phyloP scores from a whole-genome alignment of 371 early-diverging fungal genomes.

The Encephalitozoon intestinalis region DNA sequence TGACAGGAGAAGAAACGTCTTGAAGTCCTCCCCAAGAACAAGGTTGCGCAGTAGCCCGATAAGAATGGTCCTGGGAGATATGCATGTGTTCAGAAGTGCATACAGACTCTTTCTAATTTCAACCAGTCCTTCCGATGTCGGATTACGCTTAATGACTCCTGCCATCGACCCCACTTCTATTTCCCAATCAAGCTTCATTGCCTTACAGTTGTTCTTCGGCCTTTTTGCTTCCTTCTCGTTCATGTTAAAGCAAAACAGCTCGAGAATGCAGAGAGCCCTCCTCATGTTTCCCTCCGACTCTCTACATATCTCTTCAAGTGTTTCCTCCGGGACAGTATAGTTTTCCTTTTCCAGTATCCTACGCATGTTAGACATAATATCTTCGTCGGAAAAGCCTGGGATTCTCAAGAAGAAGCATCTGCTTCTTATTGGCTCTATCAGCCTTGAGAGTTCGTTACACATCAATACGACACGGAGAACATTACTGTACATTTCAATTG shows the following conservation, averaged over 20 bases:
- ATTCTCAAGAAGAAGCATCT: conserved; percentile 83
- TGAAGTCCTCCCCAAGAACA: conserved; percentile 13
- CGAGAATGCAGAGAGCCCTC: conserved; percentile 76
- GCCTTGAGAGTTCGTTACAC: conserved; percentile 74
- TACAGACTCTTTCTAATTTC: conserved; percentile 71
- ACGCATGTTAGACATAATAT: conserved; percentile 62
- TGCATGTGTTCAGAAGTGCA: conserved; percentile 74
- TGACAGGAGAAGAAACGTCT: conserved; percentile 54
- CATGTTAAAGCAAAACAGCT: conserved; percentile 68
- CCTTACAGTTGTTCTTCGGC: conserved; percentile 41
- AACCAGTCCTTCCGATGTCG: conserved; percentile 64
- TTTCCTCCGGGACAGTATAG: conserved; percentile 14
- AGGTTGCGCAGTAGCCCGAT: conserved; percentile 61
- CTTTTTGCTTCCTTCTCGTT: conserved; percentile 64
- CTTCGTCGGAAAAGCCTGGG: conserved; percentile 68
- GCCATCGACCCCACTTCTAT: conserved; percentile 67
- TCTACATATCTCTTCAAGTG: conserved; percentile 63
- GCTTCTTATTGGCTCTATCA: conserved; percentile 86
- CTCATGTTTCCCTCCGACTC: conserved; percentile 73
- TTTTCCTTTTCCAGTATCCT: conserved; percentile 42
- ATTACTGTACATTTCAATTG: conserved; percentile 92
- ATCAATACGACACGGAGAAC: conserved; percentile 85
- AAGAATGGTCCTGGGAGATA: conserved; percentile 71
- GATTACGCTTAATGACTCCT: conserved; percentile 66
- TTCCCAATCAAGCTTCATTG: conserved; percentile 75